Evolutionary conservation across 805 yeast species (phyloP).

Genomic region (Zygoascus flipseniorum): DNA sequence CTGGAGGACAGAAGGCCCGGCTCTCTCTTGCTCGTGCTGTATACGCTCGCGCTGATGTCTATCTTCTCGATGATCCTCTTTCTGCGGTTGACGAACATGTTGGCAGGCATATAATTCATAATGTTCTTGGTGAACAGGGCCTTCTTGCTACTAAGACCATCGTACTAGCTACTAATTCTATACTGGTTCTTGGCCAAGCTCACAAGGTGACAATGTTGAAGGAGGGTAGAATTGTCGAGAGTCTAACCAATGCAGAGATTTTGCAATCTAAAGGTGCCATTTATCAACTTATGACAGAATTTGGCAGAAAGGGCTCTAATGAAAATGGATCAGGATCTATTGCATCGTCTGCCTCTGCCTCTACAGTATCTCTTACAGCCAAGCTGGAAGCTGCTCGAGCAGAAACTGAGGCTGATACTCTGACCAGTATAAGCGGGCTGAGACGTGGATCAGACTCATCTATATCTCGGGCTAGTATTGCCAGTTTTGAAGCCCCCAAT

Average conservation of each 20-base stretch:
- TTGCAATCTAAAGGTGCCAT: conserved; percentile 20
- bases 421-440: not conserved
- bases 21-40: conserved; percentile 73
- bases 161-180: conserved; percentile 78
- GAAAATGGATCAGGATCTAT: conserved; percentile 7
- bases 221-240: conserved; percentile 35
- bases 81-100: conserved; percentile 85
- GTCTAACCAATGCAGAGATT: conserved; percentile 25
- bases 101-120: conserved; percentile 67
- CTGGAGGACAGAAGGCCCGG: conserved; percentile 89
- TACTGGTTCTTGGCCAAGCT: conserved; percentile 73
- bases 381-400: not conserved
- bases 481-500: conserved; percentile 39
- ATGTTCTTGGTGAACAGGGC: conserved; percentile 76
- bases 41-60: conserved; percentile 57
- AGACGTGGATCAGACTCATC: conserved; percentile 24
- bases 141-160: conserved; percentile 65
- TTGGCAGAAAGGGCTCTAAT: conserved; percentile 16
- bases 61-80: conserved; percentile 68
- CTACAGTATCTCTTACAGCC: not conserved
- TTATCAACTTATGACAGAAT: conserved; percentile 18
- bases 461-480: conserved; percentile 54
- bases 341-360: conserved; percentile 8
- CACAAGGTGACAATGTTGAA: conserved; percentile 58
- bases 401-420: conserved; percentile 1